Base-by-base conservation (phyloP, 2,329 filamentous ascomycete genomes). In the Phialophora verrucosa region DNA sequence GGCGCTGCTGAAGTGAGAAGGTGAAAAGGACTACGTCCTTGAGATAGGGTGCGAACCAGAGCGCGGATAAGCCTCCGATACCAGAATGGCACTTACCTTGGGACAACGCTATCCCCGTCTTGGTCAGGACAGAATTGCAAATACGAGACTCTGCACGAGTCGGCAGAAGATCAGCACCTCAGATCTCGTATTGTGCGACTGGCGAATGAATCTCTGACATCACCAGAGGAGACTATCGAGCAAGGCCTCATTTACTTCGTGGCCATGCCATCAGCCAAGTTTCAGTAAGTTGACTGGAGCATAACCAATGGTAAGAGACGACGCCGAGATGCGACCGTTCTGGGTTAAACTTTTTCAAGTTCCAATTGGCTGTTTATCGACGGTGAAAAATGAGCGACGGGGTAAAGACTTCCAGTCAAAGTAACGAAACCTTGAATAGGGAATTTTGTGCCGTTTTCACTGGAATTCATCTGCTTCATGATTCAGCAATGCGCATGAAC, bases 301-400 rank as follows among this genome's bases (percentile, higher is more conserved):
- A 59, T 20, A 31, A 8, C 42, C 17, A 59, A 59, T 50, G 23
- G 42, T 42, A 31, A 11, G 29, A 32, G 53, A 1, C 29, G 17
- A 38, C 8, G 10, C 23, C 11, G 20, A 51, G 49, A 29, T 23
- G 25, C 23, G 17, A 25, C 57, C 27, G 7, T n/a, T 59, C 57
- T 50, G 57, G 44, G 57, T 32, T 59, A 59, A 59, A 59, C 57
- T 59, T 59, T 31, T 59, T 20, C 12, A 11, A 6, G 23, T 23
- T 31, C 42, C 31, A 17, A 59, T 59, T 59, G 57, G 57, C 57
- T 59, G 57, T 59, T 20, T 25, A 2, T 29, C 10, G 35, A 44
- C n/a, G 7, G n/a, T 8, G 44, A 17, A 23, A 32, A 25, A 20
- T 12, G 17, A 20, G 25, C 4, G 31, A 31, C 2, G 17, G 4